Evolutionary conservation across 2,329 filamentous ascomycete genomes (phyloP).

Genomic region (Colletotrichum paranaense): DNA sequence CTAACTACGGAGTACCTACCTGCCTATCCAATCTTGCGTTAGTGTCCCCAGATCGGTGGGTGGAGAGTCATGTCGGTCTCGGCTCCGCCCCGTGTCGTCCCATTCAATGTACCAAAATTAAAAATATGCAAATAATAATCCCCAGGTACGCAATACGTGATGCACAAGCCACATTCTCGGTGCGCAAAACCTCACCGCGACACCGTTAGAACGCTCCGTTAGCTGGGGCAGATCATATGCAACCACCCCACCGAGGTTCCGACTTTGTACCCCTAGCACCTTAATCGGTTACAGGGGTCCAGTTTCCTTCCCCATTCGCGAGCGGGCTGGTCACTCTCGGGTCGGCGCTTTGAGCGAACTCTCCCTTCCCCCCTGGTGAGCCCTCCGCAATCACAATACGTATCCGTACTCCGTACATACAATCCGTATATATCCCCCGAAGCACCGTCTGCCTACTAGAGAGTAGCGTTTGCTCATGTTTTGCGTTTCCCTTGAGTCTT

Average conservation of each 20-base stretch:
- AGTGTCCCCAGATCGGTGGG: neutral
- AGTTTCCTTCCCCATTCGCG: conserved; percentile 28
- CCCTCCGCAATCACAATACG: conserved; percentile 32
- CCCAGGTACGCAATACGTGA: neutral
- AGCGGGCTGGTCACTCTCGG: conserved; percentile 24
- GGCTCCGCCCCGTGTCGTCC: conserved; percentile 25
- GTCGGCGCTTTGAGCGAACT: conserved; percentile 25
- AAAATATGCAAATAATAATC: conserved; percentile 29
- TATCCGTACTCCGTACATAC: conserved; percentile 15
- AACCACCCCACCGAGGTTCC: conserved; percentile 32
- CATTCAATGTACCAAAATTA: conserved; percentile 21
- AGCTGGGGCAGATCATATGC: conserved; percentile 33
- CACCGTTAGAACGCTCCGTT: conserved; percentile 27
- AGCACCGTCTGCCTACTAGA: conserved; percentile 5
- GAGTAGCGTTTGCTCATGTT: conserved; percentile 10
- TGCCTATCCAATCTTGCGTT: neutral
- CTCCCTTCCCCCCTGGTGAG: conserved; percentile 26
- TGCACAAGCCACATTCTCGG: conserved; percentile 27
- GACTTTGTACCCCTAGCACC: conserved; percentile 27
- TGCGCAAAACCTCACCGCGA: conserved; percentile 10
- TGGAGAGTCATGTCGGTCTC: conserved; percentile 21
- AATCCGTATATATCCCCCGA: conserved; percentile 33
- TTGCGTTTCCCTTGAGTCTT: conserved; percentile 8
- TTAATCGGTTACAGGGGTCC: conserved; percentile 34
- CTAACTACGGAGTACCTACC: too few relatives aligned